Evolutionary conservation across 2,329 filamentous ascomycete genomes (phyloP), one percentile per base, ranked within the genome.

Genomic region (Hymenoscyphus albidus): DNA sequence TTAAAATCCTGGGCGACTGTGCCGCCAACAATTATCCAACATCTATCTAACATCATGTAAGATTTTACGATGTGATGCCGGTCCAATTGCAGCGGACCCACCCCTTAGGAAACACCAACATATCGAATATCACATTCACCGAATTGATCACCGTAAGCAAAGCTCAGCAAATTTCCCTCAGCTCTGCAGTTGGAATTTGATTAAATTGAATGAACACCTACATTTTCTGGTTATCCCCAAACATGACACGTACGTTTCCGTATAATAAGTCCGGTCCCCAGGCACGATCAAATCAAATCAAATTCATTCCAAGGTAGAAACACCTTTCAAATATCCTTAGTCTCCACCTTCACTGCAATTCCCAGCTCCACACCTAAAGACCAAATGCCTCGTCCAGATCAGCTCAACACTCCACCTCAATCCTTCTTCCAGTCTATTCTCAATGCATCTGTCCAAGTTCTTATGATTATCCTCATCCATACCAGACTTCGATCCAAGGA

Each of bases 401-500:
- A 56, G 6, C 18, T 56, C 18, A 56, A 35, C 54, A 56, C 54
- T 16, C 54, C 54, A 31, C 18, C 54, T 56, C 22, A 56, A 56
- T 56, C 54, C 54, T 18, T 22, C 31, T 56, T 18, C 9, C 22
- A 31, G 16, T 56, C 54, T 27, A n/a, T 56, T 35, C 54, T 56
- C 31, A 56, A 56, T 22, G 54, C 27, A 13, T 27, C 18, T 31
- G 54, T 56, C 14, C 54, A 56, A 56, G 18, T 27, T 35, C 54
- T 56, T 16, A 56, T 56, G 54, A 7, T 56, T 27, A 56, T 56
- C 18, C 22, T 56, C 54, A 56, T 56, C 54, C 54, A 56, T 35
- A 16, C 54, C n/a, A 56, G 54, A 56, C 13, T 56, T 56, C 16
- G 54, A 18, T 27, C 54, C 9, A n/a, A 56, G 16, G 54, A 56